Evolutionary conservation across 345 rosid genomes (phyloP), one percentile per base, ranked within the genome.

Genomic region (Punica granatum): DNA sequence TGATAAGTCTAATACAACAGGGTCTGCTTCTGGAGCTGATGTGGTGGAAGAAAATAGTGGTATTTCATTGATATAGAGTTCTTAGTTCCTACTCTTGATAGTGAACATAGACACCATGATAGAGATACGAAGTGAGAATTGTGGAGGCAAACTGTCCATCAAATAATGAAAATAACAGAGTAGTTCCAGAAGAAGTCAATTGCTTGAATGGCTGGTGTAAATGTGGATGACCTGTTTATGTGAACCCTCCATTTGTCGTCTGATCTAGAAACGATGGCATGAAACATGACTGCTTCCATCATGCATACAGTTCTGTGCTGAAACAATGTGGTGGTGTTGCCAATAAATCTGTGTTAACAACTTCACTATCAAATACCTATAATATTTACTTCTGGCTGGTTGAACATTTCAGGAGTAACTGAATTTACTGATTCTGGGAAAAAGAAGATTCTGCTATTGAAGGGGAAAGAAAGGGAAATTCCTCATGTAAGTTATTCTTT

Each of bases 391-490:
- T 46, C 19, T 54, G 56, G 37, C 26, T 0, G 36, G 23, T 14
- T 14, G 11, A 8, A 15, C 34, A 37, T 73, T 75, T 63, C 78
- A 85, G 90, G 81, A 61, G 69, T 69, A 72, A 49, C 81, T 72
- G 80, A 69, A 67, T 72, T 69, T 69, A 33, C 67, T 33, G 81
- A 78, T 64, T 65, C 62, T 25, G 81, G 81, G 67, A 85, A 76
- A 70, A 84, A 79, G 83, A 88, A 84, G 73, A 67, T 82, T 46
- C 68, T 83, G 64, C 85, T 81, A 74, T 67, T 80, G 72, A 85
- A 83, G 74, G 88, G 89, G 63, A 83, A 87, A 74, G 86, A 79
- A 70, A 83, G 69, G 73, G 83, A 75, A 66, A 78, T 79, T 65
- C 75, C 79, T 65, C 59, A 30, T 41, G 64, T 58, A 1, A 44